Evolutionary conservation across 306 rosid genomes (phyloP), one percentile per base, ranked within the genome.

Genomic region (Abrus pulchellus): DNA sequence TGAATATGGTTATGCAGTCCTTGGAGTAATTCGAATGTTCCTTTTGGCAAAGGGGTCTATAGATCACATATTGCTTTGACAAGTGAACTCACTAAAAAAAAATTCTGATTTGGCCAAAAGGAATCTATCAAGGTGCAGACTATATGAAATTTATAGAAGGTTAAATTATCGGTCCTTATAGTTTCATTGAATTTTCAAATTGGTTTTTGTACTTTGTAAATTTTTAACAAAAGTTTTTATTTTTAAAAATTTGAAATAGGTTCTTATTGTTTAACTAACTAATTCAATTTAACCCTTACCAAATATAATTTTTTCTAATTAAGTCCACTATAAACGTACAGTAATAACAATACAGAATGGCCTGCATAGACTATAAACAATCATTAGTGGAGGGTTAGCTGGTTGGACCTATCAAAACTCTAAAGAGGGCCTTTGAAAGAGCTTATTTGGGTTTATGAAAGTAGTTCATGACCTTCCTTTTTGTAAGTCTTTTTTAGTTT

Each of bases 1-100:
- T 76, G 30, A 63, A 68, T 14, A 50, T 60, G 71, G 54, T 59
- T 59, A 74, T 65, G 69, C 20, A 13, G 36, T 66, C 72, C 32
- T 64, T 62, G 28, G 2, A 4, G 4, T 62, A 34, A 10, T 62
- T 8, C 6, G 45, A 12, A 5, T 36, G 10, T 33, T 61, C 67
- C 66, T 60, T 61, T 62, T 62, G 68, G 60, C 27, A 33, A 33
- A 34, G 45, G 2, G 43, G 20, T 10, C 62, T 8, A 3, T 61
- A 11, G 44, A 57, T 8, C 13, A 6, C 5, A 9, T 57, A 36
- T 36, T 36, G 2, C 29, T 36, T 63, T 63, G 29, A 5, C 47
- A 7, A 12, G 47, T 36, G 44, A 63, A 13, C 68, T 63, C 4
- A 32, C 34, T 34, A 62, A 60, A 11, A 56, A 60, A 11, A 56